Conservation (phyloP, 164 flowering plant genomes). For the Dillenia suffruticosa region DNA sequence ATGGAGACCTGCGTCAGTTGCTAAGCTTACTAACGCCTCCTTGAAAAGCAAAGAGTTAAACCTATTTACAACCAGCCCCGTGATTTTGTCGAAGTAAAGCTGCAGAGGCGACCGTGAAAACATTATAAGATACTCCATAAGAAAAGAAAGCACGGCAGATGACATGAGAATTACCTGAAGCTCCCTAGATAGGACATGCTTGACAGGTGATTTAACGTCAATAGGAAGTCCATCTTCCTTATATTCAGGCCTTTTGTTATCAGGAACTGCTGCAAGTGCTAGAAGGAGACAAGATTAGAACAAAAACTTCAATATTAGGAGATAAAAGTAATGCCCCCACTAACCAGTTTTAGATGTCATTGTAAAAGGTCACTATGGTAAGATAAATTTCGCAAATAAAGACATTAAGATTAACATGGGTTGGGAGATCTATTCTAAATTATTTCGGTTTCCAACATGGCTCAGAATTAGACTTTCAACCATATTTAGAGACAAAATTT, state of each 20-base stretch:
- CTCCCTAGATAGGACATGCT: constrained; percentile 85
- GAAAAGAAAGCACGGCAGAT: not conserved
- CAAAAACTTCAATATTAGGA: no score
- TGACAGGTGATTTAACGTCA: constrained; percentile 81
- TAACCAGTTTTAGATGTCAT: no score
- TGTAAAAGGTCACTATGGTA: no score
- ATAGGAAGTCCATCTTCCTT: constrained; percentile 70
- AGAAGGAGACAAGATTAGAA: not conserved
- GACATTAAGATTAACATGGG: no score
- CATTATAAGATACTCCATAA: not conserved
- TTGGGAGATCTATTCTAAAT: no score
- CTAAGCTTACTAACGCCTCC: constrained; percentile 75
- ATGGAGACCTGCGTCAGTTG: constrained; percentile 96
- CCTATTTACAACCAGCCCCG: constrained; percentile 62
- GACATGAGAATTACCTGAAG: constrained; percentile 57
- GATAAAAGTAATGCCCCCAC: no score
- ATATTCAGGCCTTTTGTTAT: constrained; percentile 47
- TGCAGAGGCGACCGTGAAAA: constrained; percentile 33
- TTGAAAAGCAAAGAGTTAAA: constrained; percentile 72
- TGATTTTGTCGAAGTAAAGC: constrained; percentile 90
- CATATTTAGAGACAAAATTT: no score
- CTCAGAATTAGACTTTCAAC: no score
- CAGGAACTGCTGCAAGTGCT: constrained; percentile 65
- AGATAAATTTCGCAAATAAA: no score
- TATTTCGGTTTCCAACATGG: no score